A percentile compares a stretch with the other conserved stretches of the same genome.
phyloP scores from a whole-genome alignment of 176 grass and related monocot genomes.

The Oryza meyeriana region DNA sequence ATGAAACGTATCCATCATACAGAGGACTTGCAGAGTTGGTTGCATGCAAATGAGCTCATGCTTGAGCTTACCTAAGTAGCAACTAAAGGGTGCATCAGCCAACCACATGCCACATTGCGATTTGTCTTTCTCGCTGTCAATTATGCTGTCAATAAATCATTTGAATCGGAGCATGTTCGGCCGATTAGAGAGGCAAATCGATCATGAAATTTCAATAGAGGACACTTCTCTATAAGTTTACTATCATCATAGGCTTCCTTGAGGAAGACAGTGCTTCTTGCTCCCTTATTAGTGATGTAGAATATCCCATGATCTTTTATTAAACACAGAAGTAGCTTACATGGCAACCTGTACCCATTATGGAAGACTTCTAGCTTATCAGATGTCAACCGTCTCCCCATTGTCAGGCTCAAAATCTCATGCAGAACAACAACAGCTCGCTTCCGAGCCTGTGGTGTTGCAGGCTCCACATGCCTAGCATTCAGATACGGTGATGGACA shows the following conservation, averaged over 20 bases:
- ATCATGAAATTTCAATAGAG: constrained; percentile 63
- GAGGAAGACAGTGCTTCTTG: constrained; percentile 83
- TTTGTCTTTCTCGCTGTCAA: constrained; percentile 9
- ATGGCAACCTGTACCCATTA: constrained; percentile 74
- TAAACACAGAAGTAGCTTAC: constrained; percentile 69
- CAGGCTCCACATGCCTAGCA: constrained; percentile 54
- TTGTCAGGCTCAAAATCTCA: constrained; percentile 84
- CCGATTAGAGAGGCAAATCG: constrained; percentile 72
- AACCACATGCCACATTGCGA: neutral
- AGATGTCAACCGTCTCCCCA: constrained; percentile 71
- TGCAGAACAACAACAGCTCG: constrained; percentile 66
- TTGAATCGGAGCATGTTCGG: constrained; percentile 31
- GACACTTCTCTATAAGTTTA: constrained; percentile 67
- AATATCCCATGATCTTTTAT: constrained; percentile 93
- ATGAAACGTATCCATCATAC: neutral
- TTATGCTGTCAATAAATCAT: constrained; percentile 33
- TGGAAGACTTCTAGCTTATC: constrained; percentile 86
- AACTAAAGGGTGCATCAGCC: constrained; percentile 8
- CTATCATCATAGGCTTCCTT: constrained; percentile 77
- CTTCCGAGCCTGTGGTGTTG: constrained; percentile 72
- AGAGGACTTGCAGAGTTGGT: neutral
- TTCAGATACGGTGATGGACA: constrained; percentile 89
- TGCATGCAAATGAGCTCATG: constrained; percentile 7
- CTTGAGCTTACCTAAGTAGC: neutral
- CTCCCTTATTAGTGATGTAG: constrained; percentile 94